phyloP scores from a whole-genome alignment of 768 basidiomycete species.

The Pisolithus orientalis region DNA sequence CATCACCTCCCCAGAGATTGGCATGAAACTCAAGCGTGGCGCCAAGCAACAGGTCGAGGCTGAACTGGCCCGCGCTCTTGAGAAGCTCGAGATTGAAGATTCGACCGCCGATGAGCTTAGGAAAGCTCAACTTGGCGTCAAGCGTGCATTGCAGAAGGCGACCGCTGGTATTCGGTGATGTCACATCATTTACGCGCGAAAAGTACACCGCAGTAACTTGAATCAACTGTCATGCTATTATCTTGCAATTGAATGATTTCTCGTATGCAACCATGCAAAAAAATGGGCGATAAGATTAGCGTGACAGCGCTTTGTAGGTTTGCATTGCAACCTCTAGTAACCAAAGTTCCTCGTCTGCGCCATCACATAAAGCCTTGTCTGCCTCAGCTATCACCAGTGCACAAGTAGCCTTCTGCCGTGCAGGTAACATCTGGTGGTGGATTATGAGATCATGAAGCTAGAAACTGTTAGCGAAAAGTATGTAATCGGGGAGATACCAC shows the following conservation, averaged over 20 bases:
- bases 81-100: slow-evolving; percentile 98
- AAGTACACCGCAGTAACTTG: not conserved
- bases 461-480: slow-evolving; percentile 3
- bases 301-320: slow-evolving; percentile 55
- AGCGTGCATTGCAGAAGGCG: slow-evolving; percentile 97
- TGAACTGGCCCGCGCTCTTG: slow-evolving; percentile 95
- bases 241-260: not conserved
- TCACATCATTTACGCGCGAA: not conserved
- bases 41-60: slow-evolving; percentile 92
- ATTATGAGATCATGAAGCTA: slow-evolving; percentile 90
- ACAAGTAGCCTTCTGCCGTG: slow-evolving; percentile 73
- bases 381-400: slow-evolving; percentile 88
- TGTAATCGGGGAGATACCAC: slow-evolving; percentile 11
- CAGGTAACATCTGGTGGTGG: slow-evolving; percentile 72
- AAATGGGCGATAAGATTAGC: not conserved
- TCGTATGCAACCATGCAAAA: not conserved
- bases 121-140: slow-evolving; percentile 92
- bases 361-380: slow-evolving; percentile 93
- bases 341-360: slow-evolving; percentile 96
- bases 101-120: slow-evolving; percentile 90
- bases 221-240: not conserved
- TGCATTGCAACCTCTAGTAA: slow-evolving; percentile 82
- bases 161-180: slow-evolving; percentile 77
- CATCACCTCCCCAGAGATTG: slow-evolving; percentile 93
- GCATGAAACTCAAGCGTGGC: slow-evolving; percentile 98